Evolutionary conservation across 139 green algal genomes (phyloP).

Genomic region (Auxenochlorella pyrenoidosa): DNA sequence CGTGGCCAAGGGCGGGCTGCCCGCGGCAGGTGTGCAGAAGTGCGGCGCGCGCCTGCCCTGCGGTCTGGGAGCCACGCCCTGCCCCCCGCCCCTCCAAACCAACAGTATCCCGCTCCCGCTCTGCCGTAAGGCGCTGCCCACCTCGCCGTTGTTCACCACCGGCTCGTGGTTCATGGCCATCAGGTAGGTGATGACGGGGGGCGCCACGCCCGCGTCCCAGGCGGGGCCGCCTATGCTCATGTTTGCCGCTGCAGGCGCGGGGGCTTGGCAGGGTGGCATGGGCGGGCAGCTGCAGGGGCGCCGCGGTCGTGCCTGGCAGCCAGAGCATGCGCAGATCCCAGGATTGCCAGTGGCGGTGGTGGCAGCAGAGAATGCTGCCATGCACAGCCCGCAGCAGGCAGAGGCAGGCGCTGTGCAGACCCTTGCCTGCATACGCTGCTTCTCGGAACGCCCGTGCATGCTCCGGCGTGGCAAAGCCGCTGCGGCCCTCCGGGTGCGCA

Average conservation of each 20-base stretch:
- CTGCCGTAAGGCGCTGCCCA: background rate
- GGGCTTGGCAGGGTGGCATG: too few species aligned
- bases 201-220: conserved; percentile 22
- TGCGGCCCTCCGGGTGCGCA: conserved; percentile 13
- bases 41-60: background rate
- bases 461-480: conserved; percentile 46
- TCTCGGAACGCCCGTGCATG: conserved; percentile 42
- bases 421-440: conserved; percentile 39
- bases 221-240: conserved; percentile 7
- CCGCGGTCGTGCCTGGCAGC: background rate
- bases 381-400: too few species aligned
- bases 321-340: too few species aligned
- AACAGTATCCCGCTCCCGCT: background rate
- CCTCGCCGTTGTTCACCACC: conserved; percentile 49
- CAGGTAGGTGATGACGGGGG: conserved; percentile 66
- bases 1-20: too few species aligned
- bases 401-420: too few species aligned
- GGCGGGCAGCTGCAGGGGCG: background rate
- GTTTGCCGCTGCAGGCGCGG: conserved; percentile 1
- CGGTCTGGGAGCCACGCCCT: background rate
- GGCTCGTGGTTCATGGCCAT: conserved; percentile 46
- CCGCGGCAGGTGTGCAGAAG: too few species aligned
- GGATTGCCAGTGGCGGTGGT: too few species aligned
- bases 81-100: too few species aligned
- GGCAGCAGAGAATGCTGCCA: too few species aligned